Evolutionary conservation across 2,329 filamentous ascomycete species (phyloP).

Genomic region (Diaporthe batatas): DNA sequence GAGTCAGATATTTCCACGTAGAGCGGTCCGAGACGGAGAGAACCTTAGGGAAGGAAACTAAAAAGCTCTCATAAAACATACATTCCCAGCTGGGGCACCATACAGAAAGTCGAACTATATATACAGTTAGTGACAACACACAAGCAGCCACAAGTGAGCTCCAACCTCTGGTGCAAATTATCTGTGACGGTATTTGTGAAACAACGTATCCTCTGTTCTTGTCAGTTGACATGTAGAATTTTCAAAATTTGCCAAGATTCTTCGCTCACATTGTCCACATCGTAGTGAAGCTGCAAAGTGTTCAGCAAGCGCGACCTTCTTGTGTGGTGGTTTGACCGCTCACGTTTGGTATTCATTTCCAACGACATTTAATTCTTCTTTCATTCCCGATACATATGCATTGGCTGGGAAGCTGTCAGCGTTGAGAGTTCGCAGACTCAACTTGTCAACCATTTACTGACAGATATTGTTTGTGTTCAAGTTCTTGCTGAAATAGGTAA

Average conservation of each 20-base stretch:
- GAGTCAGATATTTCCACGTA: background rate
- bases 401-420: slow-evolving; percentile 33
- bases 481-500: slow-evolving; percentile 48
- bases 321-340: background rate
- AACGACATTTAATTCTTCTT: slow-evolving; percentile 43
- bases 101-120: slow-evolving; percentile 40
- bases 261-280: slow-evolving; percentile 43
- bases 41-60: background rate
- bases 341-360: slow-evolving; percentile 42
- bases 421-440: no score
- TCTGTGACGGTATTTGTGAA: slow-evolving; percentile 42
- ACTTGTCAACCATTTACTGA: background rate
- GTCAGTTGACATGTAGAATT: background rate
- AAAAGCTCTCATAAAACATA: background rate
- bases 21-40: no score
- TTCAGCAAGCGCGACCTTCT: background rate
- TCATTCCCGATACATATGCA: slow-evolving; percentile 44
- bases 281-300: slow-evolving; percentile 31
- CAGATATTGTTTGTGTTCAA: slow-evolving; percentile 44
- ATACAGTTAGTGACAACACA: background rate
- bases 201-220: slow-evolving; percentile 41
- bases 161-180: slow-evolving; percentile 42
- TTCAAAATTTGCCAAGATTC: rapidly evolving
- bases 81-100: slow-evolving; percentile 44
- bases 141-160: no score